Base-by-base conservation (phyloP, 2,329 filamentous ascomycete species). In the Aspergillus fructus region DNA sequence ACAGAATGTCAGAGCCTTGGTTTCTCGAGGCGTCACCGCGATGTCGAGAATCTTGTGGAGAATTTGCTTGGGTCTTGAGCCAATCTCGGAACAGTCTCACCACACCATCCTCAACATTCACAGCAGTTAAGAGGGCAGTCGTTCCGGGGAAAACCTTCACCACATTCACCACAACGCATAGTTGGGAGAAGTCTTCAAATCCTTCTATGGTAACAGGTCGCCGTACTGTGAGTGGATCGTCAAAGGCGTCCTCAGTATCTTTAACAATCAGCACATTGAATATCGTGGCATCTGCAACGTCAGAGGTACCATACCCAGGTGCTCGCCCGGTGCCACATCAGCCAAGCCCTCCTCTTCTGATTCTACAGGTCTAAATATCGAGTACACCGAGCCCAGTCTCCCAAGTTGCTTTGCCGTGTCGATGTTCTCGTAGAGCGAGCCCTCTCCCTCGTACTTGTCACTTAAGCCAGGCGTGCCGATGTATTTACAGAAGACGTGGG, bases 61-160 rank as follows among this genome's bases (percentile, higher is more conserved):
- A 47, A 54, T 62, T 37, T 15, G 66, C 71, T 49, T 76, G 78
- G 24, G 79, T 73, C 5, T 79, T 78, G 37, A 94, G 76, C 90
- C 90, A 94, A 15, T 87, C 78, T 52, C 89, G 82, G 81, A 86
- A 93, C 0, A 94, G 79, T 27, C 90, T 81, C 40, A 91, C 77
- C 5, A 91, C 82, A 1, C 87, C 80, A 55, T 92, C 86, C 53
- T 85, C 83, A 40, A 93, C 77, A 42, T 85, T 86, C 51, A 88
- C 81, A 59, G 86, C 85, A 66, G 82, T 86, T 53, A 84, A 75
- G 62, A 91, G 87, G 0, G 89, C 70, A 4, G 85, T 86, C 21
- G 78, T 80, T 27, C 79, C 80, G 1, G 85, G 82, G 1, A 86
- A 84, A 30, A 85, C 77, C 68, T 87, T 87, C 59, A 91, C 86